Conservation (phyloP, 1,284 basidiomycete species). For the Apiotrichum porosum region DNA sequence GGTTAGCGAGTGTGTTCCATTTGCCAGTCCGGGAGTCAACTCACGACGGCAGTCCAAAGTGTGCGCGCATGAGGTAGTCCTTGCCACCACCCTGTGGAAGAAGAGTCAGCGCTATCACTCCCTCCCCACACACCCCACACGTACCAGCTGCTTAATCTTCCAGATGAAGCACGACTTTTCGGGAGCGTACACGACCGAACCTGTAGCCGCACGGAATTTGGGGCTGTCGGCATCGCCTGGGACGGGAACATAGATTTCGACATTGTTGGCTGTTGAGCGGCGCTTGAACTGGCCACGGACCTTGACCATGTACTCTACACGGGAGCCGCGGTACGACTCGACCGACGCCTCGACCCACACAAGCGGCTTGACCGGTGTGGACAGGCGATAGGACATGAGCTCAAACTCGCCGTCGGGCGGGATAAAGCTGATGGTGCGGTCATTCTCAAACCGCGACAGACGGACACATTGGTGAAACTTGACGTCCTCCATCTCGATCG, state of each 20-base stretch:
- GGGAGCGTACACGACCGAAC: constrained; percentile 87
- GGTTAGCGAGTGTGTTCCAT: neutral
- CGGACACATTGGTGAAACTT: constrained; percentile 99
- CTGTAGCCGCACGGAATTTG: constrained; percentile 71
- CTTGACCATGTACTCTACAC: constrained; percentile 98
- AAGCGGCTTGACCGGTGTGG: constrained; percentile 93
- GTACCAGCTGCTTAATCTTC: constrained; percentile 90
- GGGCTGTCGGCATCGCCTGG: constrained; percentile 98
- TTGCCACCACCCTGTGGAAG: constrained; percentile 81
- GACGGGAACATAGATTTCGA: constrained; percentile 96
- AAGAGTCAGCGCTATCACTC: too few relatives aligned
- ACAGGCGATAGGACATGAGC: constrained; percentile 93
- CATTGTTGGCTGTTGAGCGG: constrained; percentile 93
- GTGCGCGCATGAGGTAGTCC: constrained; percentile 92
- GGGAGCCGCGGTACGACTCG: constrained; percentile 85
- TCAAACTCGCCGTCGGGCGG: constrained; percentile 99
- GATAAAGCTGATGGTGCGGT: constrained; percentile 98
- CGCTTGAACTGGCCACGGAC: constrained; percentile 97
- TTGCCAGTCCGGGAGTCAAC: neutral
- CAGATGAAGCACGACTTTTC: constrained; percentile 95
- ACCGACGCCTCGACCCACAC: constrained; percentile 98
- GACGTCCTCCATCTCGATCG: constrained; percentile 99
- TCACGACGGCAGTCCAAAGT: constrained; percentile 69
- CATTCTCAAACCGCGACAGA: constrained; percentile 98
- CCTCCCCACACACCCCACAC: too few relatives aligned